Evolutionary conservation across 192 early-diverging fungal genomes (phyloP), one percentile per base, ranked within the genome.

Genomic region (Funneliformis geosporum): DNA sequence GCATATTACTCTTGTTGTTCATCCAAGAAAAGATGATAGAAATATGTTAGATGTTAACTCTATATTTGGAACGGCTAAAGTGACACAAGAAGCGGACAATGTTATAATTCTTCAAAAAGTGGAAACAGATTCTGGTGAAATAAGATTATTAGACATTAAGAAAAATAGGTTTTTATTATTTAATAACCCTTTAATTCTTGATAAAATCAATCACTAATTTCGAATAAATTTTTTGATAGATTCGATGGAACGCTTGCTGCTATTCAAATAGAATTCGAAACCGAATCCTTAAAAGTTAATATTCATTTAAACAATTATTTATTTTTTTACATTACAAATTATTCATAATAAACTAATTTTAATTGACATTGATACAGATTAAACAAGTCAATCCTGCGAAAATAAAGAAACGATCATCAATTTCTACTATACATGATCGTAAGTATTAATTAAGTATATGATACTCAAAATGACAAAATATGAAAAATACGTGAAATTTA

Each of bases 61-160:
- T 14, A 83, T 93, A 18, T 92, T 92, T 82, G 92, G 92, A 39
- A 90, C 90, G 44, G 92, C 90, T 60, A 93, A 93, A 82, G 87
- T 92, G 7, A 90, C 92, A 39, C 92, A 93, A 73, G 92, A 93
- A 84, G 90, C 92, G 33, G 92, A 93, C 76, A 93, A 93, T 83
- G 91, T 93, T 0, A 83, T 92, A 9, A 89, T 92, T 4, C 73
- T 93, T 75, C 91, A 93, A 72, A 85, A 86, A 23, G 59, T 87
- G 47, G 18, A 55, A 9, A 69, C 60, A 66, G 86, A 82, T 21
- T 72, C 76, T 9, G 79, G 77, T 21, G 79, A 84, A 28, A 14
- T 85, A 23, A 82, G 88, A 42, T 87, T 82, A 64, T 65, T 93
- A 46, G 90, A 92, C 70, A 85, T 93, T 39, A 86, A 88, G 43